Base-by-base conservation (phyloP, 805 yeast species). In the Metschnikowia baotianmanensis region DNA sequence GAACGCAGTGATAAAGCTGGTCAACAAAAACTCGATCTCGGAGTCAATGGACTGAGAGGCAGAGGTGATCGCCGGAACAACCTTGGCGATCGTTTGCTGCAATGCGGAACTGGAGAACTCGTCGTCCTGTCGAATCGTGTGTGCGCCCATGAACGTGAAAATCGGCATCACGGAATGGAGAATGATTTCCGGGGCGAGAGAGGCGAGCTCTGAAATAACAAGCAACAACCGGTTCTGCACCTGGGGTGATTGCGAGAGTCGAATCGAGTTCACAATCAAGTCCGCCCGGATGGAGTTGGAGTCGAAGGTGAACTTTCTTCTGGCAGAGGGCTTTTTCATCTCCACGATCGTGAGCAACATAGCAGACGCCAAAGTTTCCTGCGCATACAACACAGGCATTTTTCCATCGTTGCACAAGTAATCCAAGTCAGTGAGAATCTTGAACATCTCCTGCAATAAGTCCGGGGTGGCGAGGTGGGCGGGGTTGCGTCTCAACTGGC, bases 151-250 rank as follows among this genome's bases (percentile, higher is more conserved):
- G 55, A 93, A 93, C 1, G 99, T 93, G 71, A 93, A 93, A 37
- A 93, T 91, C n/a, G 99, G 99, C 99, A 93, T 93, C 7, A 93
- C 96, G 2, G 96, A 86, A 65, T 93, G 98, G 39, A 93, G 69
- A 21, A 93, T 89, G 22, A 85, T 78, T 56, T 91, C 97, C 7
- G 98, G 96, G 10, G 91, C 86, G 41, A 93, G 66, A 1, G 88
- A 72, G 1, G 98, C 98, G 51, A 93, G 69, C 35, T 88, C 83
- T 2, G 97, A 85, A 51, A 93, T 81, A 20, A 93, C 91, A 43
- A 91, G 68, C 44, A 93, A 69, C 36, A 91, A 66, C 51, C 89
- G 78, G 65, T 93, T 93, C 65, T 93, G 99, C 20, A 90, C 95
- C 62, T 91, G 98, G 2, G 97, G 98, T 21, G 96, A 86, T 31